Percentiles rank a stretch among this genome's conserved stretches.
Evolutionary conservation across 2,329 filamentous ascomycete genomes (phyloP).

Genomic region (Hirsutella minnesotensis): DNA sequence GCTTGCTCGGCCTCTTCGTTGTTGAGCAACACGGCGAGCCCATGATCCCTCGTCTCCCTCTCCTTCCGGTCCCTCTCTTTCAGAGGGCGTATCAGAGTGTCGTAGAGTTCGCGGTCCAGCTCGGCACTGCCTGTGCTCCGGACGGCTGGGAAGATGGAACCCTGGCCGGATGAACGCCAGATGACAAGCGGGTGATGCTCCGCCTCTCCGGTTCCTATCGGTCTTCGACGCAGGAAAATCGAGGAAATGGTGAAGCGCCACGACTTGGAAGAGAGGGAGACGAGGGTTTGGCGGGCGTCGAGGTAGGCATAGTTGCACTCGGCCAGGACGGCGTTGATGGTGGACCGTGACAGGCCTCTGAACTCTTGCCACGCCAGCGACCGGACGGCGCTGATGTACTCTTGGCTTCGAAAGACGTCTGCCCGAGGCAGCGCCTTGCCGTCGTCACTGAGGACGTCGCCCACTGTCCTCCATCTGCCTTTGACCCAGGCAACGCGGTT

Average conservation of each 20-base stretch:
- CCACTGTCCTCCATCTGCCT: slow-evolving; percentile 47
- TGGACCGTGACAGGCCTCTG: slow-evolving; percentile 58
- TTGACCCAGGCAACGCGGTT: slow-evolving; percentile 59
- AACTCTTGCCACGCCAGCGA: slow-evolving; percentile 64
- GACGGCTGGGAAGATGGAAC: slow-evolving; percentile 47
- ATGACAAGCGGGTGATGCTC: slow-evolving; percentile 51
- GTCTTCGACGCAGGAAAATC: slow-evolving; percentile 56
- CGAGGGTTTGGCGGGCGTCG: slow-evolving; percentile 56
- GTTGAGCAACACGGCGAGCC: slow-evolving; percentile 42
- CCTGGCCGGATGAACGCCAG: slow-evolving; percentile 45
- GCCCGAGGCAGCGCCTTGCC: slow-evolving; percentile 35
- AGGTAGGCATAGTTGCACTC: slow-evolving; percentile 74
- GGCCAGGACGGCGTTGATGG: slow-evolving; percentile 67
- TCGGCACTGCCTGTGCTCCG: slow-evolving; percentile 54
- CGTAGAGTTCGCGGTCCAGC: slow-evolving; percentile 49
- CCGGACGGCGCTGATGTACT: slow-evolving; percentile 59
- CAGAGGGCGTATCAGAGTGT: slow-evolving; percentile 43
- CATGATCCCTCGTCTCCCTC: slow-evolving; percentile 38
- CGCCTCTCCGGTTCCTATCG: slow-evolving; percentile 38
- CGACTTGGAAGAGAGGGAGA: slow-evolving; percentile 57
- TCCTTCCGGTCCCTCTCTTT: slow-evolving; percentile 28
- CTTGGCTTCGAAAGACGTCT: slow-evolving; percentile 55
- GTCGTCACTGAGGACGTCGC: slow-evolving; percentile 19
- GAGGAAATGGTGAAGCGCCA: slow-evolving; percentile 67
- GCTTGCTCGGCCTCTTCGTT: slow-evolving; percentile 45